phyloP scores from a whole-genome alignment of 2,329 filamentous ascomycete genomes.

The Alternaria gaisen region DNA sequence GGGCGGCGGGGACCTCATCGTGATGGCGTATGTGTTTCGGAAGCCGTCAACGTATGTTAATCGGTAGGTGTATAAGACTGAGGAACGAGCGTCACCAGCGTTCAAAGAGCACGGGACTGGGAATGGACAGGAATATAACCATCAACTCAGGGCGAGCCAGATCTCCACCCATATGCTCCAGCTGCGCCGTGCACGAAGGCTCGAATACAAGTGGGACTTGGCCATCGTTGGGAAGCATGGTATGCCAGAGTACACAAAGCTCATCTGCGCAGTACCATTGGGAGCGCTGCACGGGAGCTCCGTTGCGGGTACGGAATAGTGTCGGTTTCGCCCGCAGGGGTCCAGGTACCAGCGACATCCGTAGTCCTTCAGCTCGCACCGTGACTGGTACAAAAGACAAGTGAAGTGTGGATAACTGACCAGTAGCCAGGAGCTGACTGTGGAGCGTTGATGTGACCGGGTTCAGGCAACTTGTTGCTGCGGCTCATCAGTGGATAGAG shows the following conservation, averaged over 20 bases:
- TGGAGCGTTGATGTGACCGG: slow-evolving; percentile 32
- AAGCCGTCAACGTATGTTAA: slow-evolving; percentile 28
- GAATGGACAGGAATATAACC: slow-evolving; percentile 38
- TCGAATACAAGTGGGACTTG: slow-evolving; percentile 24
- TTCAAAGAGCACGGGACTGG: slow-evolving; percentile 39
- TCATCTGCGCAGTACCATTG: slow-evolving; percentile 34
- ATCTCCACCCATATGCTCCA: slow-evolving; percentile 31
- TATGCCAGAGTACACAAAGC: slow-evolving; percentile 26
- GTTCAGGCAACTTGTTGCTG: slow-evolving; percentile 35
- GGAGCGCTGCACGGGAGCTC: slow-evolving; percentile 35
- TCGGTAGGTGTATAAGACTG: slow-evolving; percentile 27
- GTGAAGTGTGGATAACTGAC: slow-evolving; percentile 22
- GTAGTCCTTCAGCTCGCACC: slow-evolving; percentile 29
- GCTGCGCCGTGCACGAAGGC: slow-evolving; percentile 34
- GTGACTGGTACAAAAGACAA: slow-evolving; percentile 34
- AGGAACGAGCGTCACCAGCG: slow-evolving; percentile 39
- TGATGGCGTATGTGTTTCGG: slow-evolving; percentile 24
- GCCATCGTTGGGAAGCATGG: slow-evolving; percentile 37
- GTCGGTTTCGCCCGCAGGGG: slow-evolving; percentile 36
- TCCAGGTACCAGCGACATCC: slow-evolving; percentile 32
- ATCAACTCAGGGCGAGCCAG: slow-evolving; percentile 18
- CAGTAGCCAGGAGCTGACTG: slow-evolving; percentile 28
- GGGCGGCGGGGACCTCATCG: slow-evolving; percentile 46
- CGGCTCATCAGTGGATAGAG: slow-evolving; percentile 39
- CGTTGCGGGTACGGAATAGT: slow-evolving; percentile 41